phyloP scores from a whole-genome alignment of 192 early-diverging fungal genomes.

The Backusella tarrabulga region DNA sequence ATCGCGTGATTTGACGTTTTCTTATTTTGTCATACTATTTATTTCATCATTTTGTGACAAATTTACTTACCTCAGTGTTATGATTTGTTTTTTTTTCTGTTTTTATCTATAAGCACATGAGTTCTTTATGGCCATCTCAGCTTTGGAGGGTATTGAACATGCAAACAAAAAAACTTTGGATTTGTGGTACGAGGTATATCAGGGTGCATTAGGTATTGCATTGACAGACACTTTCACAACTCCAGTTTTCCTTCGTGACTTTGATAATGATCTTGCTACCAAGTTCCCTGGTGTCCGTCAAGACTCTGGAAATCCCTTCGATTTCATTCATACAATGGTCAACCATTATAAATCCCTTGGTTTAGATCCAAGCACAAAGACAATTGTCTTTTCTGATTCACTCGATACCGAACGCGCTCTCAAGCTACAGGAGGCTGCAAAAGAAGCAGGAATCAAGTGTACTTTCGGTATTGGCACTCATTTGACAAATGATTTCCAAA shows the following conservation, averaged over 20 bases:
- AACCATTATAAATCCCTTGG: conserved; percentile 55
- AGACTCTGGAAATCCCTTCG: conserved; percentile 68
- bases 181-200: conserved; percentile 60
- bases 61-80: conserved; percentile 22
- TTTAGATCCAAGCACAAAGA: conserved; percentile 59
- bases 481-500: conserved; percentile 70
- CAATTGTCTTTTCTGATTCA: conserved; percentile 71
- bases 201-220: conserved; percentile 58
- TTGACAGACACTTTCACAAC: conserved; percentile 76
- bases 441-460: conserved; percentile 45
- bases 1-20: neutral
- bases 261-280: conserved; percentile 50
- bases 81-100: conserved; percentile 30
- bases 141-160: conserved; percentile 54
- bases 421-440: conserved; percentile 44
- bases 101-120: conserved; percentile 58
- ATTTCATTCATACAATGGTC: conserved; percentile 56
- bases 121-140: conserved; percentile 75
- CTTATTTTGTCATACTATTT: neutral
- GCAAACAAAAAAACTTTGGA: conserved; percentile 60
- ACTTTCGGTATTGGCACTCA: conserved; percentile 75
- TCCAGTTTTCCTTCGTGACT: conserved; percentile 59
- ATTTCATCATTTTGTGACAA: neutral
- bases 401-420: conserved; percentile 53
- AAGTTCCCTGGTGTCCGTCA: conserved; percentile 63